These are phyloP conservation scores for Pestalotiopsis sp. DNA, from an alignment of 2,329 filamentous ascomycete genomes.

Conservation along the genomic window DNA sequence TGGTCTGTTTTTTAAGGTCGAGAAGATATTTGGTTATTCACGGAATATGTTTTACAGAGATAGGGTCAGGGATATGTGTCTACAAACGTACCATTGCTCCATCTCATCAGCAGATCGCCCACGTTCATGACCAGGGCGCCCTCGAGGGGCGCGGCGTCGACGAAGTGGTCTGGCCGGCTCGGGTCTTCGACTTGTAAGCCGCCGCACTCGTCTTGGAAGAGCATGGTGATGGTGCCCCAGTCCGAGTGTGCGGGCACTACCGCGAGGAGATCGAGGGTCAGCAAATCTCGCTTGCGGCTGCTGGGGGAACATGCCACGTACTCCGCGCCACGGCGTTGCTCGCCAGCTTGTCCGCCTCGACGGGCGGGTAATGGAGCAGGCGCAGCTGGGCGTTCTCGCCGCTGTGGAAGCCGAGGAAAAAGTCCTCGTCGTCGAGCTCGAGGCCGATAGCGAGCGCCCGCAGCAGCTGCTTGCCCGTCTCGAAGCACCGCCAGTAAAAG, in stretches of 20 bases:
- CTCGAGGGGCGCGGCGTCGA: slow-evolving; percentile 34
- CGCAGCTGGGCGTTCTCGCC: slow-evolving; percentile 62
- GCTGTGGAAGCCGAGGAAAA: slow-evolving; percentile 51
- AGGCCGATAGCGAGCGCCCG: slow-evolving; percentile 48
- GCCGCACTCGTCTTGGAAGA: slow-evolving; percentile 47
- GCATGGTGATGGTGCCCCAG: slow-evolving; percentile 45
- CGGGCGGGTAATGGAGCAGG: slow-evolving; percentile 59
- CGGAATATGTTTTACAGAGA: neutral
- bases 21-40: neutral
- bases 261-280: neutral
- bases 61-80: too few relatives aligned
- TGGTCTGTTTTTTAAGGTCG: slow-evolving; percentile 34
- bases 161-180: slow-evolving; percentile 35
- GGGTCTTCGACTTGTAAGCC: slow-evolving; percentile 49
- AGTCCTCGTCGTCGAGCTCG: slow-evolving; percentile 45
- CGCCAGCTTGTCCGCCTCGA: slow-evolving; percentile 45
- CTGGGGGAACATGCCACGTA: neutral
- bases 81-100: slow-evolving; percentile 39
- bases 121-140: slow-evolving; percentile 36
- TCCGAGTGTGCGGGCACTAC: slow-evolving; percentile 40
- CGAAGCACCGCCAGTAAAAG: slow-evolving; percentile 52
- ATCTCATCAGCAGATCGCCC: slow-evolving; percentile 39
- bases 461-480: slow-evolving; percentile 44
- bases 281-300: too few relatives aligned
- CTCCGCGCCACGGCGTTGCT: slow-evolving; percentile 38